A percentile compares a stretch with the other conserved stretches of the same genome.
These are phyloP conservation scores for Gossypium australe DNA, from an alignment of 345 rosid species.

Conservation along the genomic window DNA sequence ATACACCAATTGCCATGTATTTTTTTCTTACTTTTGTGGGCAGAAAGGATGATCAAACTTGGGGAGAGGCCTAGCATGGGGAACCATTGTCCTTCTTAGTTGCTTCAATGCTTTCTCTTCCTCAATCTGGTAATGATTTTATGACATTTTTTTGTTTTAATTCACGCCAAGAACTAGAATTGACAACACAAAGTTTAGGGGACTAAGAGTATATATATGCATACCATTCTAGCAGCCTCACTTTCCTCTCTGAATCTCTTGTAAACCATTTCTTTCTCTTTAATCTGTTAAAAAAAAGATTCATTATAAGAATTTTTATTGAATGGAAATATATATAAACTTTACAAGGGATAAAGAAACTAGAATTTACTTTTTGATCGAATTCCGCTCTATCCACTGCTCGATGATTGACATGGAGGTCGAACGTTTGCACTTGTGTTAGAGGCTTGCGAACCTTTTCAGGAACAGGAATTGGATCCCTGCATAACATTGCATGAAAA, in stretches of 20 bases:
- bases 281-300: conserved; percentile 40
- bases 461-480: conserved; percentile 90
- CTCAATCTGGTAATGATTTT: conserved; percentile 48
- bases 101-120: conserved; percentile 91
- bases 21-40: conserved; percentile 60
- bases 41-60: conserved; percentile 79
- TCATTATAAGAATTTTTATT: neutral
- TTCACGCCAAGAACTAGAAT: neutral
- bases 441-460: conserved; percentile 87
- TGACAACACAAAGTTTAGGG: neutral
- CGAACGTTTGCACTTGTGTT: conserved; percentile 67
- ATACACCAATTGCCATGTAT: too few relatives aligned
- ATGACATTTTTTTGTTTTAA: neutral
- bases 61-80: conserved; percentile 85
- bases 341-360: neutral
- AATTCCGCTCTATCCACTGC: conserved; percentile 85
- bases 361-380: conserved; percentile 64
- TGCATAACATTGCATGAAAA: conserved; percentile 16
- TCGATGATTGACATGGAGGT: conserved; percentile 61
- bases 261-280: conserved; percentile 76
- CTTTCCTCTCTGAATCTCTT: conserved; percentile 95
- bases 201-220: neutral
- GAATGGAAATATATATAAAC: neutral
- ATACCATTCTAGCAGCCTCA: conserved; percentile 81
- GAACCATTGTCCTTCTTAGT: conserved; percentile 86